phyloP scores from a whole-genome alignment of 257 asterid genomes.

The Capsicum baccatum region DNA sequence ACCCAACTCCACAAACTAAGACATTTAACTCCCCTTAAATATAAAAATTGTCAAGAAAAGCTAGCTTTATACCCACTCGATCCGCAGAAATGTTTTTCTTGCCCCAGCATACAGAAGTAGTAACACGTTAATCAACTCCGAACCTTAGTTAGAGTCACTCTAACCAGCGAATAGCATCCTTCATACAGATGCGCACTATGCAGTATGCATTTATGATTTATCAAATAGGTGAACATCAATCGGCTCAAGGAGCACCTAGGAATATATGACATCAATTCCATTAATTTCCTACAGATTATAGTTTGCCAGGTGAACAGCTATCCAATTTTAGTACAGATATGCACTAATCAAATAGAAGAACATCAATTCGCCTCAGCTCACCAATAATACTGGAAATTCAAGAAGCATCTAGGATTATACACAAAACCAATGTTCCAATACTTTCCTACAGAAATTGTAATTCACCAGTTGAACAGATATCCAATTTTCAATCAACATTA shows the following conservation, averaged over 20 bases:
- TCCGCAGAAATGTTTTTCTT: not conserved
- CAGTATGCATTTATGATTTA: not conserved
- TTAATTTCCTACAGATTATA: not conserved
- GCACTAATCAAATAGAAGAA: not conserved
- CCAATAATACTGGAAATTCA: too few species aligned
- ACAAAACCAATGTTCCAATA: not conserved
- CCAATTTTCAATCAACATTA: not conserved
- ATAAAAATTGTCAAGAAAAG: not conserved
- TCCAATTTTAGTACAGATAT: not conserved
- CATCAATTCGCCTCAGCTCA: not conserved
- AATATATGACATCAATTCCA: not conserved
- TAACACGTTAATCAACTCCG: not conserved
- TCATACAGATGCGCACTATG: not conserved
- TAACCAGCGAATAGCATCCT: not conserved
- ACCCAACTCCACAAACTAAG: not conserved
- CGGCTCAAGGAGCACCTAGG: not conserved
- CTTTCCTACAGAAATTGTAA: too few species aligned
- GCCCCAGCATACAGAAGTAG: not conserved
- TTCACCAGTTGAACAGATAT: not conserved
- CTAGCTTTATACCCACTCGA: not conserved
- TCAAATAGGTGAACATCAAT: not conserved
- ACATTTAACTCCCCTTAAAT: not conserved
- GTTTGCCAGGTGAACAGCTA: not conserved
- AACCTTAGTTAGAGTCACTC: not conserved
- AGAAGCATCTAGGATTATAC: not conserved